Base-by-base conservation (phyloP, 257 asterid genomes). In the Cinchona pubescens region DNA sequence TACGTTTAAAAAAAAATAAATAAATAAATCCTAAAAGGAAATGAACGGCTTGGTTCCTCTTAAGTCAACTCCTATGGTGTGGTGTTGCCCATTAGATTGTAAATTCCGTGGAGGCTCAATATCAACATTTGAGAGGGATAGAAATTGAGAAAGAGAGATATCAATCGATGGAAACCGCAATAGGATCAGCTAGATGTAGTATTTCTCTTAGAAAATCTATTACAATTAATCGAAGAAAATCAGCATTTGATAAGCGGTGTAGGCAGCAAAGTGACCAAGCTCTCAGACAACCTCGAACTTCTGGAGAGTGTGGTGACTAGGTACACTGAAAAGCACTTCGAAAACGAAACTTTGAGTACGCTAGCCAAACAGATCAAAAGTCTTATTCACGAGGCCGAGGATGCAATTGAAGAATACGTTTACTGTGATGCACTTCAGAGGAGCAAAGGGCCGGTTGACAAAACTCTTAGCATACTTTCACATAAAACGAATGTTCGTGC, bases 161-260 rank as follows among this genome's bases (percentile, higher is more conserved):
- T 12, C 9, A 6, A 56, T 56, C 58, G 10, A 51, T 51, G 62
- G 62, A 56, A n/a, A 9, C 32, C 14, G 62, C 62, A 23, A 5
- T 56, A n/a, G 62, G n/a, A 23, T n/a, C 76, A 11, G 76, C 76
- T n/a, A n/a, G n/a, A n/a, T 25, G 76, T 77, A 6, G 81, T 72
- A 71, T 77, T 77, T 55, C 76, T 77, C 15, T n/a, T 77, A 29
- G 76, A 77, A 73, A 71, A 62, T 56, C 56, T 77, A 29, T 27
- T 70, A 30, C 72, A 77, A 42, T 66, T 77, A 3, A 48, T 77
- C 10, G 34, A 30, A 4, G 72, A 77, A 37, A 77, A 77, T 29
- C 25, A 38, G 30, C 70, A 62, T 32, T 66, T 77, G 21, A 48
- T 77, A 37, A 76, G 72, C 11, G 76, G 74, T 19, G 70, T 53